A percentile compares a stretch with the other conserved stretches of the same genome.
These are phyloP conservation scores for Debaryomyces sp. DNA, from an alignment of 1,139 yeast genomes.

Conservation along the genomic window DNA sequence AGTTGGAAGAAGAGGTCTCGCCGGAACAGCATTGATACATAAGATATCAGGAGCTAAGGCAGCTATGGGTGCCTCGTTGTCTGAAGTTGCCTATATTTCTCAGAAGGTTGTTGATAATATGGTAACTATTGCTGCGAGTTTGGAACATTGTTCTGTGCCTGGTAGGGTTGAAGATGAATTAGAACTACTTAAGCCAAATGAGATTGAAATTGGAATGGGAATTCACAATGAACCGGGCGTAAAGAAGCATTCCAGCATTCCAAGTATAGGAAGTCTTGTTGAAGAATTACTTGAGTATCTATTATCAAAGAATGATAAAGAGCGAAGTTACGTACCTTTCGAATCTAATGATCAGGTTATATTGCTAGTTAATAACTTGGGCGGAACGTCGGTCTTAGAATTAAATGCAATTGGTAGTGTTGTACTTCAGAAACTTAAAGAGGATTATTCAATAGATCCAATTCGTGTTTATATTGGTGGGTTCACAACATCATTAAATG, in stretches of 20 bases:
- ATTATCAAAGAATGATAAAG: slow-evolving; percentile 38
- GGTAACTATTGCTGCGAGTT: slow-evolving; percentile 77
- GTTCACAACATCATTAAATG: slow-evolving; percentile 71
- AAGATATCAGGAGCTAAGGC: slow-evolving; percentile 35
- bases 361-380: slow-evolving; percentile 65
- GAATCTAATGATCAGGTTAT: slow-evolving; percentile 43
- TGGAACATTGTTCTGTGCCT: slow-evolving; percentile 79
- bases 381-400: slow-evolving; percentile 41
- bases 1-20: slow-evolving; percentile 45
- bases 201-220: slow-evolving; percentile 81
- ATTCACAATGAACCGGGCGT: slow-evolving; percentile 86
- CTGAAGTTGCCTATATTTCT: not conserved
- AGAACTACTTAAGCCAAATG: slow-evolving; percentile 30
- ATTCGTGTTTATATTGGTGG: slow-evolving; percentile 61
- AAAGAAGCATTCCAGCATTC: slow-evolving; percentile 60
- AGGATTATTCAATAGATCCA: slow-evolving; percentile 64
- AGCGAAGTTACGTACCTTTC: slow-evolving; percentile 63
- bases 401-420: slow-evolving; percentile 51
- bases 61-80: slow-evolving; percentile 1
- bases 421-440: slow-evolving; percentile 20
- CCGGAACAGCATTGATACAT: slow-evolving; percentile 40
- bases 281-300: not conserved
- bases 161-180: slow-evolving; percentile 45
- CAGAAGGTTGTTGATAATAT: slow-evolving; percentile 29
- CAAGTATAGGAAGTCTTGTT: slow-evolving; percentile 43